Percentiles rank a stretch among this genome's conserved stretches.
Conservation (phyloP, 2,329 filamentous ascomycete genomes). For the Diplodia scrobiculata region DNA sequence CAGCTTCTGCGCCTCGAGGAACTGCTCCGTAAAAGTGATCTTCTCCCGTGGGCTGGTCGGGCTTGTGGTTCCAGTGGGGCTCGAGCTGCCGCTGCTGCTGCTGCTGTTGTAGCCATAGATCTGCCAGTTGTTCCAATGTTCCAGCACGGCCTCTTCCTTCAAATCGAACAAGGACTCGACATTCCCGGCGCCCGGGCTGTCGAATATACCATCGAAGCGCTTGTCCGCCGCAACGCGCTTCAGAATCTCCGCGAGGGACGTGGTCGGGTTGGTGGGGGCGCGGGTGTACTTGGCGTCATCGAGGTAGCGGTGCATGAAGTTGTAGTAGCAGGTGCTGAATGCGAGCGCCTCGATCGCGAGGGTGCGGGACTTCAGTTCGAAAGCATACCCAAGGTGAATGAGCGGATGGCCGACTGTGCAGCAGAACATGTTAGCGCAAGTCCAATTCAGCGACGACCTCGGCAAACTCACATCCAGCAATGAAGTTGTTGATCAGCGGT, state of each 20-base stretch:
- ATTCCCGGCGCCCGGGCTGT: constrained; percentile 62
- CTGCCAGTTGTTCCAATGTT: constrained; percentile 90
- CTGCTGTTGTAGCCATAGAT: constrained; percentile 3
- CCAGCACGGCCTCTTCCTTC: constrained; percentile 69
- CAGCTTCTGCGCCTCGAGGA: constrained; percentile 66
- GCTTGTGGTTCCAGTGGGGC: constrained; percentile 13
- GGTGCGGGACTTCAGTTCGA: constrained; percentile 81
- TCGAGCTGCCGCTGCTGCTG: constrained; percentile 11
- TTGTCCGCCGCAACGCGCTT: constrained; percentile 68
- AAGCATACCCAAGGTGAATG: constrained; percentile 94
- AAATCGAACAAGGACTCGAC: constrained; percentile 68
- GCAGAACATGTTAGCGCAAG: neutral
- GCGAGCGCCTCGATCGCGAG: constrained; percentile 85
- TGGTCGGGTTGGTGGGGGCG: constrained; percentile 60
- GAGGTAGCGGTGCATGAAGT: constrained; percentile 61
- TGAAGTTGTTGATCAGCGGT: constrained; percentile 78
- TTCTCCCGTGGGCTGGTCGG: constrained; percentile 13
- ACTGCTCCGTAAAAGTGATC: constrained; percentile 63
- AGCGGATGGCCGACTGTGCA: constrained; percentile 77
- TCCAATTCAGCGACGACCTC: neutral
- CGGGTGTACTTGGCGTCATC: constrained; percentile 72
- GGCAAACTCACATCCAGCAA: constrained; percentile 68
- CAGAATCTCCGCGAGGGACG: constrained; percentile 70
- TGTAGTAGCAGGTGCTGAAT: constrained; percentile 64
- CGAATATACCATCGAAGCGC: constrained; percentile 68